Percentiles rank a stretch among this genome's conserved stretches.
These are phyloP conservation scores for Botrytis tulipae DNA, from an alignment of 2,329 filamentous ascomycete species.

Conservation along the genomic window DNA sequence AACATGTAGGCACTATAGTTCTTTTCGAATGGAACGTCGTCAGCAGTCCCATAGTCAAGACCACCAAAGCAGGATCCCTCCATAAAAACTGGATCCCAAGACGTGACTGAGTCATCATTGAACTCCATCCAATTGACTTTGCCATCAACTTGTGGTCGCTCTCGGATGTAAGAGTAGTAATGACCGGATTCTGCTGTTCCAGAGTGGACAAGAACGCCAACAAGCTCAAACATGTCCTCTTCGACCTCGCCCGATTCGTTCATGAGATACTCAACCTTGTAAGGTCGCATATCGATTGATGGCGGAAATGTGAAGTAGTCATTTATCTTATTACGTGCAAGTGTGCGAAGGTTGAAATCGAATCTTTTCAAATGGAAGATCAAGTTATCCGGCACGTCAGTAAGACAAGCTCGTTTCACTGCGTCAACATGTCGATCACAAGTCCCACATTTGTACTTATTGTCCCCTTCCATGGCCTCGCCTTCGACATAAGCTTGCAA, in stretches of 20 bases:
- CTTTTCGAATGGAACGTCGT: slow-evolving; percentile 59
- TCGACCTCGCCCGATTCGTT: slow-evolving; percentile 53
- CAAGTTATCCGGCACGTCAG: slow-evolving; percentile 87
- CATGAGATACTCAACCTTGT: slow-evolving; percentile 82
- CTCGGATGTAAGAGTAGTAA: slow-evolving; percentile 93
- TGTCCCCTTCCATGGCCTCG: slow-evolving; percentile 97
- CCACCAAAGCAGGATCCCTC: slow-evolving; percentile 80
- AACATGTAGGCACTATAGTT: slow-evolving; percentile 94
- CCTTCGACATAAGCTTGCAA: slow-evolving; percentile 93
- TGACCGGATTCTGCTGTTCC: slow-evolving; percentile 93
- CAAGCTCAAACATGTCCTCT: slow-evolving; percentile 84
- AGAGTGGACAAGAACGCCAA: slow-evolving; percentile 91
- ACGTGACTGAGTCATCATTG: slow-evolving; percentile 80
- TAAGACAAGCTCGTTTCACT: slow-evolving; percentile 87
- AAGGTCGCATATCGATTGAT: slow-evolving; percentile 81
- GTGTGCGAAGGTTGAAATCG: slow-evolving; percentile 73
- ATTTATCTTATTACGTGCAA: slow-evolving; percentile 89
- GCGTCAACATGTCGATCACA: slow-evolving; percentile 90
- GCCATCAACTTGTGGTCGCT: slow-evolving; percentile 59
- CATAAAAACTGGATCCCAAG: slow-evolving; percentile 73
- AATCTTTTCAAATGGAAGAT: slow-evolving; percentile 94
- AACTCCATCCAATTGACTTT: slow-evolving; percentile 77
- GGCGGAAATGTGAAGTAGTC: slow-evolving; percentile 88
- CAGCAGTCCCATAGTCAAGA: slow-evolving; percentile 50
- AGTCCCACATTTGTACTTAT: slow-evolving; percentile 95